Base-by-base conservation (phyloP, 2,329 filamentous ascomycete species). In the Chlorencoelia australis region DNA sequence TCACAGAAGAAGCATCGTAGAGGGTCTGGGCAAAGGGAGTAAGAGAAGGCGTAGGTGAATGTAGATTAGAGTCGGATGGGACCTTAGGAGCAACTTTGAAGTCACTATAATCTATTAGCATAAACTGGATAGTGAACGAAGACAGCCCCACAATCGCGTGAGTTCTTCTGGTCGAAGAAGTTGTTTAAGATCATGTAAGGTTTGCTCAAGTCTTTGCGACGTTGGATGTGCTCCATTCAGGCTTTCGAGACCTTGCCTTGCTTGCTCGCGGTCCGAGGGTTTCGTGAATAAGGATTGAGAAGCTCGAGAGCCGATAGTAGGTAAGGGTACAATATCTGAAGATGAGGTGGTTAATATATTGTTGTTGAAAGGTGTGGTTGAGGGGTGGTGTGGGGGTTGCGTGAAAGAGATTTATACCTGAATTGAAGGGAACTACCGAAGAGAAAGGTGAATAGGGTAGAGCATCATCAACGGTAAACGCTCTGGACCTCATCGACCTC, bases 401-500 rank as follows among this genome's bases (percentile, higher is more conserved):
- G 32, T 11, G 27, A 25, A 30, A 26, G n/a, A 16, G 13, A 26
- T 30, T 22, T 7, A 28, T 46, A 87, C 84, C 77, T 47, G 82
- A 73, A 57, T 82, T 75, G 58, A 89, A 85, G 3, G 84, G 83
- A 35, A 84, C 70, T 32, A 88, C 80, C 3, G 82, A 86, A 32
- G 79, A 83, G 55, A 89, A 79, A 16, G 85, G 84, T 34, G 83
- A 84, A 60, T 79, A 88, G n/a, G 82, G 81, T 30, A 91, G 66
- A 19, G 83, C 83, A 54, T 91, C 82, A 39, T 80, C 72, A 9
- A 91, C 71, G 3, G 71, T 72, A 53, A 79, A 75, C 1, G 76
- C 49, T 27, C 39, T 46, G 5, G 46, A 68, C 37, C 67, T 42
- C 28, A 34, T 34, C 6, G 27, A 32, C 7, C 27, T 15, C 11